Evolutionary conservation across 306 rosid genomes (phyloP).

Genomic region (Crataegus laevigata): DNA sequence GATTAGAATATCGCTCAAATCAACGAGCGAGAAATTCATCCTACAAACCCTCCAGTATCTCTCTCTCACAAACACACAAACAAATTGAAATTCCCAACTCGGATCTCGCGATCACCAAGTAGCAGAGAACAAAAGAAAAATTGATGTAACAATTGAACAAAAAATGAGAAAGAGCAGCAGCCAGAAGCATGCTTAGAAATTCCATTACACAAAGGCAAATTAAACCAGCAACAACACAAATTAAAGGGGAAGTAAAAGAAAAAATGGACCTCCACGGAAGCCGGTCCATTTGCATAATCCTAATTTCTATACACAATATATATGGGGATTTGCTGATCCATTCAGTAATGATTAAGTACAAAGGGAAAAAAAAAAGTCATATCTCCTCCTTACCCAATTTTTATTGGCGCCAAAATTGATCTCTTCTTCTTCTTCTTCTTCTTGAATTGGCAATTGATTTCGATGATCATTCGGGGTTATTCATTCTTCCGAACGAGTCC

Average conservation of each 20-base stretch:
- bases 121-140: background rate
- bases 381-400: constrained; percentile 21
- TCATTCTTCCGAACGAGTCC: constrained; percentile 42
- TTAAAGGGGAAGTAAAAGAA: constrained; percentile 2
- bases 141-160: constrained; percentile 10
- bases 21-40: too few relatives aligned
- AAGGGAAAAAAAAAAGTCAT: background rate
- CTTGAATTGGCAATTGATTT: background rate
- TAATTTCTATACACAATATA: constrained; percentile 37
- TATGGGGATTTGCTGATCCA: constrained; percentile 1
- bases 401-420: constrained; percentile 3
- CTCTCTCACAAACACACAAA: background rate
- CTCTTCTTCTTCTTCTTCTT: background rate
- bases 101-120: background rate
- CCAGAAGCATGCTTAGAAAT: constrained; percentile 24
- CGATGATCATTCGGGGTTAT: background rate
- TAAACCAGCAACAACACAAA: constrained; percentile 19
- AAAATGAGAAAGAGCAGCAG: constrained; percentile 29
- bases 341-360: constrained; percentile 8
- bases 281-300: constrained; percentile 25
- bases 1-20: background rate
- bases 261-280: constrained; percentile 15
- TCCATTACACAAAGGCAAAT: constrained; percentile 28
- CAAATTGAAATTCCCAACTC: background rate
- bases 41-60: too few relatives aligned